Conservation (phyloP, 179 eudicot genomes). For the Nepenthes alata region DNA sequence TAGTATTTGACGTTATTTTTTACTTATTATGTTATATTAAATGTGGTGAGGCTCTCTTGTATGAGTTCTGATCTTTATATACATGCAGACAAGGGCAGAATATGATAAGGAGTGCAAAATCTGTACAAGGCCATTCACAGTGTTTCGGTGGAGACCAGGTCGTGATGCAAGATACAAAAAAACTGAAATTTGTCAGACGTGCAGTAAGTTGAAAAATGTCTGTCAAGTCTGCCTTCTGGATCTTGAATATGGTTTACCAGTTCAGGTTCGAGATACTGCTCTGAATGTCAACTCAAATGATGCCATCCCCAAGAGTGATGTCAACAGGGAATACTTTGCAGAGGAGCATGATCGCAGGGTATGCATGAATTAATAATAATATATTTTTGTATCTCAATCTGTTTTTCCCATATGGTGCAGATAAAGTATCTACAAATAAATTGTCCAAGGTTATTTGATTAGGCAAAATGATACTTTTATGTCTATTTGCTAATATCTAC, state of each 20-base stretch:
- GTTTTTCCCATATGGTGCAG: background rate
- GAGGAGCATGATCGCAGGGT: slow-evolving; percentile 98
- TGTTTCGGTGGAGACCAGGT: slow-evolving; percentile 97
- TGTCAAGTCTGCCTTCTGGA: slow-evolving; percentile 96
- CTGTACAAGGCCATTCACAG: slow-evolving; percentile 92
- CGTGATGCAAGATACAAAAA: slow-evolving; percentile 97
- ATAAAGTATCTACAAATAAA: no score
- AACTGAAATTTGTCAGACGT: slow-evolving; percentile 90
- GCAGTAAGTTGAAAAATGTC: slow-evolving; percentile 92
- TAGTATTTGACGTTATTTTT: no score
- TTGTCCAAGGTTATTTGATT: no score
- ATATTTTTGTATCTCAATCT: background rate
- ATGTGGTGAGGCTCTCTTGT: no score
- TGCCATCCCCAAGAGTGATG: slow-evolving; percentile 96
- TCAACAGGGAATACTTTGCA: slow-evolving; percentile 89
- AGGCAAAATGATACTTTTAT: no score
- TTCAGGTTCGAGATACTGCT: slow-evolving; percentile 94
- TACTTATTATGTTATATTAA: no score
- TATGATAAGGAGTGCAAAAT: slow-evolving; percentile 96
- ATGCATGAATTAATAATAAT: slow-evolving; percentile 11
- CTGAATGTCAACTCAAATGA: slow-evolving; percentile 80
- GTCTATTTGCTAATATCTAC: no score
- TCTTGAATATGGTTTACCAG: slow-evolving; percentile 96
- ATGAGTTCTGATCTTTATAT: slow-evolving; percentile 1
- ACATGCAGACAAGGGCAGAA: slow-evolving; percentile 78